Conservation (phyloP, 2,329 filamentous ascomycete species). For the Fusarium lyarnte region DNA sequence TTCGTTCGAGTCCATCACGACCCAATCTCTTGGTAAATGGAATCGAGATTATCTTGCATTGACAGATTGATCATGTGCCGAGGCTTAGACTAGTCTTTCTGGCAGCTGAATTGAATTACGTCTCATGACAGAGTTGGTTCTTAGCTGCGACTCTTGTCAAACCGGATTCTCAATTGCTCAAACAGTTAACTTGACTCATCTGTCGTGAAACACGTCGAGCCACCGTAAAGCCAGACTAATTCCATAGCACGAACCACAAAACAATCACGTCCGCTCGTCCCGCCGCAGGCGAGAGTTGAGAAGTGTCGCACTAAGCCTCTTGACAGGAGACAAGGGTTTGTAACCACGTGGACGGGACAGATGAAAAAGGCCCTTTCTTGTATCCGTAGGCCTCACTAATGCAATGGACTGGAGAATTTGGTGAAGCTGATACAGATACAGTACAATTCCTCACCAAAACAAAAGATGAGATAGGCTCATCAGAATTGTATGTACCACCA, state of each 20-base stretch:
- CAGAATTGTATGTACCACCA: neutral
- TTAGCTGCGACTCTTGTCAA: constrained; percentile 3
- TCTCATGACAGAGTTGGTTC: neutral
- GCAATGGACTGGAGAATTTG: neutral
- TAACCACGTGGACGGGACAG: constrained; percentile 19
- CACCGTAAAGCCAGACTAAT: neutral
- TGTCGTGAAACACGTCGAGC: neutral
- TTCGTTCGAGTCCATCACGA: neutral
- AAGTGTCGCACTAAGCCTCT: constrained; percentile 6
- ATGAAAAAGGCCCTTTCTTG: neutral
- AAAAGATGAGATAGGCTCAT: neutral
- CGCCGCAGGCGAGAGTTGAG: constrained; percentile 1
- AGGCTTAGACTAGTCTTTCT: neutral
- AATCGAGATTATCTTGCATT: constrained; percentile 1
- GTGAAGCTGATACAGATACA: neutral
- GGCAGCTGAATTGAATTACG: neutral
- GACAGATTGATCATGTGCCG: neutral
- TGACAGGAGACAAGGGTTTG: constrained; percentile 23
- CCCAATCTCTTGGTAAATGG: neutral
- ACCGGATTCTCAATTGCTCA: neutral
- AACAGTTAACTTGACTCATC: neutral
- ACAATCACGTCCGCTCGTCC: neutral
- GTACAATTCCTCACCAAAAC: neutral
- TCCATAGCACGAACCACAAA: constrained; percentile 13
- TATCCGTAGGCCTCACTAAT: constrained; percentile 1